These are phyloP conservation scores for Solanum pinnatisectum DNA, from an alignment of 257 asterid genomes.

Conservation along the genomic window DNA sequence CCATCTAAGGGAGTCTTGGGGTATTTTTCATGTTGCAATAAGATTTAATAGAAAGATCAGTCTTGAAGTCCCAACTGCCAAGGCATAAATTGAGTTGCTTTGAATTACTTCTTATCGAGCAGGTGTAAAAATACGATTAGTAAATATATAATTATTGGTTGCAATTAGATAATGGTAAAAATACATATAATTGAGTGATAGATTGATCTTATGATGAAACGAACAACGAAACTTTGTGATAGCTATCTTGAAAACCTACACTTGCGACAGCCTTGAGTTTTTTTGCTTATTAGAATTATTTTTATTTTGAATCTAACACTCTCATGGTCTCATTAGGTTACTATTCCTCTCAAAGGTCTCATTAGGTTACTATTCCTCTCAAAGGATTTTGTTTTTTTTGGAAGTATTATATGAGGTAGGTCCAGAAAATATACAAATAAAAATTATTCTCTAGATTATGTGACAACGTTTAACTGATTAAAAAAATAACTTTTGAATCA, in stretches of 20 bases:
- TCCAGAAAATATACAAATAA: too few relatives aligned
- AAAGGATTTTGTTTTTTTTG: not conserved
- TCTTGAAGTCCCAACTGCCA: not conserved
- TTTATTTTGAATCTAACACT: not conserved
- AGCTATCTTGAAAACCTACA: not conserved
- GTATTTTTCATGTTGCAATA: not conserved
- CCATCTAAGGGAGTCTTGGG: not conserved
- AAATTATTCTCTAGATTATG: too few relatives aligned
- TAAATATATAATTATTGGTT: not conserved
- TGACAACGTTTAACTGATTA: not conserved
- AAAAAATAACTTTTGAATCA: too few relatives aligned
- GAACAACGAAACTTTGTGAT: not conserved
- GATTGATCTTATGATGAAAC: not conserved
- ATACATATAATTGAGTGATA: not conserved
- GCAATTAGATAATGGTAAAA: not conserved
- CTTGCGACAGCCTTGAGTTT: not conserved
- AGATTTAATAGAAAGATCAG: not conserved
- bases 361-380: not conserved
- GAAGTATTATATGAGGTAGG: not conserved
- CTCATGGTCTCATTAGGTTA: not conserved
- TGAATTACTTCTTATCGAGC: not conserved
- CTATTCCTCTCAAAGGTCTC: not conserved
- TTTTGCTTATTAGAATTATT: not conserved
- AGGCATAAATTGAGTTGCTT: not conserved
- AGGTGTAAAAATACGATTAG: not conserved